A percentile compares a stretch with the other conserved stretches of the same genome.
These are phyloP conservation scores for Hibiscus tridactylites DNA, from an alignment of 345 rosid genomes.

Conservation along the genomic window DNA sequence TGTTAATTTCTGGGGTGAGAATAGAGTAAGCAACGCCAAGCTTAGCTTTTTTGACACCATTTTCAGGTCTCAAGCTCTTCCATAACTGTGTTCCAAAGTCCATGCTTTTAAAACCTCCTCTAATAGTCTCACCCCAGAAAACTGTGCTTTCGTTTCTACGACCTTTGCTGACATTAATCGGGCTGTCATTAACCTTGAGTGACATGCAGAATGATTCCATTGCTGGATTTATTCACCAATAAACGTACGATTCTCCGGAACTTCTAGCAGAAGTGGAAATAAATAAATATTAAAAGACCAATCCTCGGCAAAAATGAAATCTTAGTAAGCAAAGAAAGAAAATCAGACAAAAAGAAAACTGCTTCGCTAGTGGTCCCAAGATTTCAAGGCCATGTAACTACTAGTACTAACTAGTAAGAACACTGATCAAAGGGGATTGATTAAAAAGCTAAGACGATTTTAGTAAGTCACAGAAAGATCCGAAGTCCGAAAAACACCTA, in stretches of 20 bases:
- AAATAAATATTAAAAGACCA: background rate
- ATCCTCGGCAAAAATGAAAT: background rate
- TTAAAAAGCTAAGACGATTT: background rate
- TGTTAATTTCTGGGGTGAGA: background rate
- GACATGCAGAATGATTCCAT: conserved; percentile 49
- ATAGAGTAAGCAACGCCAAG: conserved; percentile 44
- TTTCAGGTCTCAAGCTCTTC: conserved; percentile 23
- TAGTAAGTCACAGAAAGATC: background rate
- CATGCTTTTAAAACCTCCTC: conserved; percentile 11
- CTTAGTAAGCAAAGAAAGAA: background rate
- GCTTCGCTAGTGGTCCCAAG: background rate
- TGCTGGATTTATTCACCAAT: background rate
- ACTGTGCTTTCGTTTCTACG: conserved; percentile 8
- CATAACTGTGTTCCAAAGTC: conserved; percentile 10
- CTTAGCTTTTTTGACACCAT: conserved; percentile 19
- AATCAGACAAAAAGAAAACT: background rate
- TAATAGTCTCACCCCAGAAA: conserved; percentile 46
- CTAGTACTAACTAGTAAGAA: background rate
- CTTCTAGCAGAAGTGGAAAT: background rate
- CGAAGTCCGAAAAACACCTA: background rate
- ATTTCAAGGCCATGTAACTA: background rate
- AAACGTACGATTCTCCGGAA: background rate
- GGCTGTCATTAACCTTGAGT: conserved; percentile 22
- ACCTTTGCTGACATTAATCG: conserved; percentile 11
- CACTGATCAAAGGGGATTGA: background rate